phyloP scores from a whole-genome alignment of 1,284 basidiomycete species.

The Ustilago hordei region DNA sequence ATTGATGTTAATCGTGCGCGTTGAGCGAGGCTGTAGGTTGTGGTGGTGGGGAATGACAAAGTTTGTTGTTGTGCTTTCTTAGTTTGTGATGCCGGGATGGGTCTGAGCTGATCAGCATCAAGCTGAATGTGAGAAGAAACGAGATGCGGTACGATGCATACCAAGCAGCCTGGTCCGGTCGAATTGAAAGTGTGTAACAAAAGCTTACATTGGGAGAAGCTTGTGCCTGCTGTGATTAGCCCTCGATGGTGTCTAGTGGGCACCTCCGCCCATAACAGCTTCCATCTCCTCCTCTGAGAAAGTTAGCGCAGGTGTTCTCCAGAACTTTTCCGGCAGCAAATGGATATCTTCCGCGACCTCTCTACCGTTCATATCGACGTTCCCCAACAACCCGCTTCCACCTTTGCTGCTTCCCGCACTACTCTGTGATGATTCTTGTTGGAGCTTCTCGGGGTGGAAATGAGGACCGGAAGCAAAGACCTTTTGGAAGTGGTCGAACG shows the following conservation, averaged over 20 bases:
- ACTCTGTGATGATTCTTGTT: constrained; percentile 11
- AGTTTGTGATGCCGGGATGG: no score
- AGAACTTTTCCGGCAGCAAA: constrained; percentile 62
- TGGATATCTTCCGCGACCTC: constrained; percentile 42
- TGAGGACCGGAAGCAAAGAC: constrained; percentile 63
- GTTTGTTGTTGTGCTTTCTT: not conserved
- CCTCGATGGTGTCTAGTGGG: constrained; percentile 12
- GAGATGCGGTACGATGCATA: no score
- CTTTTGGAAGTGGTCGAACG: constrained; percentile 64
- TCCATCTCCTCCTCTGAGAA: constrained; percentile 64
- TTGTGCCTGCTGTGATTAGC: not conserved
- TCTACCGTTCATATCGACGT: constrained; percentile 31
- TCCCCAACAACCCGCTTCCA: constrained; percentile 13
- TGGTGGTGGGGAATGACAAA: not conserved
- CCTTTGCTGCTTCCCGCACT: not conserved
- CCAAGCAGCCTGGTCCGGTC: no score
- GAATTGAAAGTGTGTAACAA: not conserved
- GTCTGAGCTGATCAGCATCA: no score
- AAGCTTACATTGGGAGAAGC: not conserved
- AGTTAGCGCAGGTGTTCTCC: constrained; percentile 59
- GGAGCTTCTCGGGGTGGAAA: constrained; percentile 63
- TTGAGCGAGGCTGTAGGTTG: constrained; percentile 8
- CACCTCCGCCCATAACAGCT: constrained; percentile 57
- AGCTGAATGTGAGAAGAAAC: no score
- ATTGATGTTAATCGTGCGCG: constrained; percentile 34